phyloP scores from a whole-genome alignment of 2,329 filamentous ascomycete species.

The Rosellinia necatrix region DNA sequence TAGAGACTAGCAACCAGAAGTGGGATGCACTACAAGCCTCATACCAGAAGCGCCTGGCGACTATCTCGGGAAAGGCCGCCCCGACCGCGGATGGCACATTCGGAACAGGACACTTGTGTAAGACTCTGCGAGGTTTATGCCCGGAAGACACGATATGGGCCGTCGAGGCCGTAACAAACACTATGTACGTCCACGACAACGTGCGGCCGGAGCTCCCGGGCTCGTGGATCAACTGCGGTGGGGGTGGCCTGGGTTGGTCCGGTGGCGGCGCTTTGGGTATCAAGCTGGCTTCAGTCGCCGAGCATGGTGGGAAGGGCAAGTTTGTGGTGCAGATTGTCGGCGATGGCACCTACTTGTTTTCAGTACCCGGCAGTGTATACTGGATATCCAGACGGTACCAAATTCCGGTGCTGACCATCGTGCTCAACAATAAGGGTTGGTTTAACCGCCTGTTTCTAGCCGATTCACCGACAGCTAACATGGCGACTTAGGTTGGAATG shows the following conservation, averaged over 20 bases:
- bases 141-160: slow-evolving; percentile 68
- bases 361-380: slow-evolving; percentile 58
- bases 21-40: slow-evolving; percentile 60
- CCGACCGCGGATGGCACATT: slow-evolving; percentile 67
- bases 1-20: slow-evolving; percentile 46
- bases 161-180: slow-evolving; percentile 76
- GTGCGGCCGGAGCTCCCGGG: slow-evolving; percentile 62
- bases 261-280: slow-evolving; percentile 56
- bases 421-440: slow-evolving; percentile 61
- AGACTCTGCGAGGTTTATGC: slow-evolving; percentile 43
- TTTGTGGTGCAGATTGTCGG: slow-evolving; percentile 62
- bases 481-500: slow-evolving; percentile 57
- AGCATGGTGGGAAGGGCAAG: slow-evolving; percentile 48
- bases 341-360: slow-evolving; percentile 62
- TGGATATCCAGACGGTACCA: slow-evolving; percentile 60
- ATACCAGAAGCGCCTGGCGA: slow-evolving; percentile 62
- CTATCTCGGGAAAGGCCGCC: slow-evolving; percentile 60
- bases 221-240: slow-evolving; percentile 58
- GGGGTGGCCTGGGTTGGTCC: slow-evolving; percentile 58
- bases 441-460: not conserved
- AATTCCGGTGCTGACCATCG: slow-evolving; percentile 59
- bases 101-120: slow-evolving; percentile 54
- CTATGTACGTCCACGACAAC: slow-evolving; percentile 68
- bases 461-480: slow-evolving; percentile 3
- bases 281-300: slow-evolving; percentile 51